Evolutionary conservation across 2,329 filamentous ascomycete species (phyloP).

Genomic region (Sarocladiaceae sp.): DNA sequence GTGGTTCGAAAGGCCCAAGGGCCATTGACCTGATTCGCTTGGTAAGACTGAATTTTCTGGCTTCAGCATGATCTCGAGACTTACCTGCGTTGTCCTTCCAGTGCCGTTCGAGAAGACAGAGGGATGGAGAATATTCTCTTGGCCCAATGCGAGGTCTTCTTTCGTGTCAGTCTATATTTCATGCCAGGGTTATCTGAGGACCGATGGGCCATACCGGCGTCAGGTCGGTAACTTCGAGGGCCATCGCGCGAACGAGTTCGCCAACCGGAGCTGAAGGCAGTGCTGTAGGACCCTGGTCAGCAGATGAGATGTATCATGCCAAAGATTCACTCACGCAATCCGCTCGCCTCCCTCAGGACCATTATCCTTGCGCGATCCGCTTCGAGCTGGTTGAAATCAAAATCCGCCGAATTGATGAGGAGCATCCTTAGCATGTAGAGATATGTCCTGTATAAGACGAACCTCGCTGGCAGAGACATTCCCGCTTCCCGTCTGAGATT

Average conservation of each 20-base stretch:
- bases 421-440: background rate
- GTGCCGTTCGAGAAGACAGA: slow-evolving; percentile 41
- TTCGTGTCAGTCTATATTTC: too few species aligned
- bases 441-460: background rate
- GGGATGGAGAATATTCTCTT: slow-evolving; percentile 53
- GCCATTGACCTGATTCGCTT: slow-evolving; percentile 34
- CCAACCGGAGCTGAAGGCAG: slow-evolving; percentile 3
- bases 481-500: background rate
- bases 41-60: background rate
- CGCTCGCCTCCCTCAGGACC: slow-evolving; percentile 44
- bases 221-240: background rate
- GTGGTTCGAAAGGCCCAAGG: slow-evolving; percentile 37
- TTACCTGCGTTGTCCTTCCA: slow-evolving; percentile 34
- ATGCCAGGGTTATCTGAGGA: too few species aligned
- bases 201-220: slow-evolving; percentile 6
- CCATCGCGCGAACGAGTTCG: slow-evolving; percentile 4
- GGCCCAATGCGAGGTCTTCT: slow-evolving; percentile 55
- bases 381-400: slow-evolving; percentile 51
- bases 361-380: slow-evolving; percentile 41
- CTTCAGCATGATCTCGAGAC: slow-evolving; percentile 7
- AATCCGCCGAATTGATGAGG: slow-evolving; percentile 38
- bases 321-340: slow-evolving; percentile 44
- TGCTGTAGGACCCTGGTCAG: slow-evolving; percentile 11
- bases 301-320: too few species aligned
- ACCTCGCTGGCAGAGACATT: background rate